phyloP scores from a whole-genome alignment of 2,329 filamentous ascomycete species.

The Neonectria sp. region DNA sequence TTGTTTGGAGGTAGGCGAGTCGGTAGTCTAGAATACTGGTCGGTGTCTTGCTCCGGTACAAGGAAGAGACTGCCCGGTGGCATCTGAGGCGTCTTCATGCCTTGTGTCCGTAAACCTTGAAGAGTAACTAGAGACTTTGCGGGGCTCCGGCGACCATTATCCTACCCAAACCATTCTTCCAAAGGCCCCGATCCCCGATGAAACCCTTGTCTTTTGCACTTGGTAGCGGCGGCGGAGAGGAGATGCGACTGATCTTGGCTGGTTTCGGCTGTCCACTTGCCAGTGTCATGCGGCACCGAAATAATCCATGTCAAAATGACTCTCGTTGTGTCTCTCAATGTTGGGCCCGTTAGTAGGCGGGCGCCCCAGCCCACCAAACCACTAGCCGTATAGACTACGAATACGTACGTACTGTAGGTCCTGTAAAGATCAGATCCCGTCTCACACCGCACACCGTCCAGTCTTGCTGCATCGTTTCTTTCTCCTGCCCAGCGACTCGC shows the following conservation, averaged over 20 bases:
- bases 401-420: not conserved
- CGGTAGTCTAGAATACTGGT: not conserved
- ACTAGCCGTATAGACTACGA: not conserved
- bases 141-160: not conserved
- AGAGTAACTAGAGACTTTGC: not conserved
- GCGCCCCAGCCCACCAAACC: conserved; percentile 4
- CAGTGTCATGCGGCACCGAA: conserved; percentile 22
- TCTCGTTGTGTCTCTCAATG: conserved; percentile 24
- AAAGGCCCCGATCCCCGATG: not conserved
- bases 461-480: conserved; percentile 5
- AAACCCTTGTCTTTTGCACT: not conserved
- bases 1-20: too few species aligned
- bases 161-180: not conserved
- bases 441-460: conserved; percentile 4
- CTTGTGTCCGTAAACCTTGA: not conserved
- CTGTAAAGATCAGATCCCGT: not conserved
- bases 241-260: conserved; percentile 20
- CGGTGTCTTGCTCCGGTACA: not conserved
- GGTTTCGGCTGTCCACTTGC: conserved; percentile 26
- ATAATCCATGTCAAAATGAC: conserved; percentile 25
- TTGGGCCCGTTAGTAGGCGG: conserved; percentile 20
- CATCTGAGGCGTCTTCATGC: not conserved
- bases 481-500: conserved; percentile 4
- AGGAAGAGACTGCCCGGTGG: not conserved
- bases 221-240: not conserved